Percentiles rank a stretch among this genome's conserved stretches.
Conservation (phyloP, 176 grass and related monocot genomes). For the Olyra latifolia region DNA sequence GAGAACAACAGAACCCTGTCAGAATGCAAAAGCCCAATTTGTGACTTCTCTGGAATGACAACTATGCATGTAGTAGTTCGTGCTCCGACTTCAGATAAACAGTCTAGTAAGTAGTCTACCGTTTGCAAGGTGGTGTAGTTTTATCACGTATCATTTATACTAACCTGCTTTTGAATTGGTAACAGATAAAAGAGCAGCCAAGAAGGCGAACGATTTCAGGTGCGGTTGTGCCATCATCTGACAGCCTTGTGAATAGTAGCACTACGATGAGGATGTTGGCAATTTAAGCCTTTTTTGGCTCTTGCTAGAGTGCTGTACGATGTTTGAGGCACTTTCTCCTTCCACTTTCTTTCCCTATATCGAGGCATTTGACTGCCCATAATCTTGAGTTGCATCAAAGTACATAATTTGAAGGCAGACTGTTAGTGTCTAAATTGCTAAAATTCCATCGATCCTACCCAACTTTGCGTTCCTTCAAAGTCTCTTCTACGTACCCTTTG, state of each 20-base stretch:
- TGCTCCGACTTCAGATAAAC: slow-evolving; percentile 42
- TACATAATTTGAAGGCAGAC: slow-evolving; percentile 19
- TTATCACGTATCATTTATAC: not conserved
- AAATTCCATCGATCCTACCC: not conserved
- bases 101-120: slow-evolving; percentile 37
- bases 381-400: slow-evolving; percentile 19
- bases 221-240: slow-evolving; percentile 65
- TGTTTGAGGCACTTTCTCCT: slow-evolving; percentile 25
- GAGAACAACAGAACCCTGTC: slow-evolving; percentile 66
- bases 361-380: not conserved
- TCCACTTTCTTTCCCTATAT: not conserved
- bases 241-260: slow-evolving; percentile 37
- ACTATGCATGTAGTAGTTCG: slow-evolving; percentile 68
- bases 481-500: not conserved
- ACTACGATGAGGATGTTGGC: slow-evolving; percentile 31
- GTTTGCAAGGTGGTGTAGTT: not conserved
- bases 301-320: slow-evolving; percentile 36
- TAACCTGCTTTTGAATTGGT: slow-evolving; percentile 26
- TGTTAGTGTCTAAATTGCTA: not conserved
- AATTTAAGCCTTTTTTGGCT: slow-evolving; percentile 29
- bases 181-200: slow-evolving; percentile 51
- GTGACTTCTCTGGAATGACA: slow-evolving; percentile 60
- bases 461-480: slow-evolving; percentile 1
- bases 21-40: slow-evolving; percentile 63
- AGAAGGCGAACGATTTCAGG: slow-evolving; percentile 47